Evolutionary conservation across 305 asterid species (phyloP), one percentile per base, ranked within the genome.

Genomic region (Fraxinus paxiana): DNA sequence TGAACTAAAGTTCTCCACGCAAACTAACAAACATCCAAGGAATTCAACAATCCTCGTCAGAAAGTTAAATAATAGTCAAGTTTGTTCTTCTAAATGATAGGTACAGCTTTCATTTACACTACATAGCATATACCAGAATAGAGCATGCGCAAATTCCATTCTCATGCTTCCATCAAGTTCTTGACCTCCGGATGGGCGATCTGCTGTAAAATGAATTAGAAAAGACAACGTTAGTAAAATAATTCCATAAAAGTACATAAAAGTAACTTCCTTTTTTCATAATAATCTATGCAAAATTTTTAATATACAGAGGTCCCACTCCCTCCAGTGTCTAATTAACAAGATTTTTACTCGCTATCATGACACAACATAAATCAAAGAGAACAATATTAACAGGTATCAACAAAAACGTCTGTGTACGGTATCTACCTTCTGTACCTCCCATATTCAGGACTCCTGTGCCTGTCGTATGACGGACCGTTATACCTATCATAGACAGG

Each of bases 381-480:
- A 2, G 30, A 34, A 13, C 2, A 24, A 61, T 22, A 9, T 61
- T 61, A 61, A 61, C 18, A 75, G 81, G 71, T 67, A 37, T 67
- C 37, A 74, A 63, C 28, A 15, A 31, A 67, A 56, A 24, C 0
- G 38, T 63, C 15, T 6, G 37, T 9, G 26, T 15, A 13, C 12
- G 65, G 30, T 10, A 35, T 73, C 80, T 84, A 92, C 92, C 97
- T 92, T 83, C 94, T 86, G 87, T 88, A 88, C 71, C 97, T 88
- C 69, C 88, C 97, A 81, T 90, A 89, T 8, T 90, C 97, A 0
- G 98, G 93, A 76, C 93, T 91, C 87, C 90, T 85, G 34, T 78
- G 88, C 79, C 97, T 85, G 80, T 84, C 92, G 76, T 85, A 85
- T 6, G 92, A 79, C 0, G 93, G 91, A 56, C 94, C 96, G 17